Evolutionary conservation across 78 protist genomes (phyloP).

Genomic region (Creolimax fragrantissima): DNA sequence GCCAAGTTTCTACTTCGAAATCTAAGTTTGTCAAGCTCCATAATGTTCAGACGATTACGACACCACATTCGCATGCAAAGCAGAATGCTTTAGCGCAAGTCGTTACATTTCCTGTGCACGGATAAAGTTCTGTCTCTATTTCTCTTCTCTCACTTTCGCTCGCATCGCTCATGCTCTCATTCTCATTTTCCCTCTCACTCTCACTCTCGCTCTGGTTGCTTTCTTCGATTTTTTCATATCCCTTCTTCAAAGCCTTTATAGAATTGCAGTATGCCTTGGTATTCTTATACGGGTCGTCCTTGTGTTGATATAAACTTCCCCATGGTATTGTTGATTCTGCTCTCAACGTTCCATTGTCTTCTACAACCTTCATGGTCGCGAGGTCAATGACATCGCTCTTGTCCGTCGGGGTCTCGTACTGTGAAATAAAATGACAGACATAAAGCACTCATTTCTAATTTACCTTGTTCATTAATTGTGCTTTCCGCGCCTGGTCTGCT

Average conservation of each 20-base stretch:
- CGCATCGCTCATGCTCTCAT: neutral
- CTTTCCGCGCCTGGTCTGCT: too few relatives aligned
- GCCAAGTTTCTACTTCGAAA: too few relatives aligned
- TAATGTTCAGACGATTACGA: too few relatives aligned
- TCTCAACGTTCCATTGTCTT: neutral
- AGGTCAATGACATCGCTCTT: neutral
- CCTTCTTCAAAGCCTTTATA: neutral
- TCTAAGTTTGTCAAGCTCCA: too few relatives aligned
- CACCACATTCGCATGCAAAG: neutral
- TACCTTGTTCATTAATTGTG: too few relatives aligned
- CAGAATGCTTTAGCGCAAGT: neutral
- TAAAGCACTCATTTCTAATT: too few relatives aligned
- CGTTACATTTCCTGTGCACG: neutral
- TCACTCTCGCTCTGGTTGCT: neutral
- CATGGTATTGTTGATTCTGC: neutral
- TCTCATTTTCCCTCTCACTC: neutral
- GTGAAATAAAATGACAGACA: too few relatives aligned
- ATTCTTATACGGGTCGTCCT: neutral
- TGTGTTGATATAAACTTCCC: neutral
- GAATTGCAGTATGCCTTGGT: neutral
- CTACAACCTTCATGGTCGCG: neutral
- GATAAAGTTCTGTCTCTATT: neutral
- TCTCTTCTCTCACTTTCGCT: neutral
- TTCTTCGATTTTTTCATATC: neutral
- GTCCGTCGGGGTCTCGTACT: neutral